Evolutionary conservation across 768 basidiomycete species (phyloP).

Genomic region (Pleurotus pulmonarius): DNA sequence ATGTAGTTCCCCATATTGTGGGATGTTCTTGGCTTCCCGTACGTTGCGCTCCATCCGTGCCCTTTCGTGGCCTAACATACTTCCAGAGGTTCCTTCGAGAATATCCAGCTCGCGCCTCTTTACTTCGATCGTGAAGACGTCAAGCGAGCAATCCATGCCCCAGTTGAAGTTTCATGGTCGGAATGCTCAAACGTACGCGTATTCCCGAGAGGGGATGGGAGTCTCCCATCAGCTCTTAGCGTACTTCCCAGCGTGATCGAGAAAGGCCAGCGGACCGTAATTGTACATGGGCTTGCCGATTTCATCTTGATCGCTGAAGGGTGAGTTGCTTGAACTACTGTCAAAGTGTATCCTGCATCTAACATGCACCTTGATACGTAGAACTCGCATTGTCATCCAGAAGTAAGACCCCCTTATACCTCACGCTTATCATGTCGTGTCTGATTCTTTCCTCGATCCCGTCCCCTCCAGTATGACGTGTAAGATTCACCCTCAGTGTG

Average conservation of each 20-base stretch:
- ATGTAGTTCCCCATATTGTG: slow-evolving; percentile 56
- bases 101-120: slow-evolving; percentile 52
- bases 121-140: slow-evolving; percentile 73
- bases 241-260: slow-evolving; percentile 76
- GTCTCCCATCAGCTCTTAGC: slow-evolving; percentile 57
- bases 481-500: slow-evolving; percentile 11
- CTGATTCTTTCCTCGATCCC: neutral
- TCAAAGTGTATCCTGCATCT: too few relatives aligned
- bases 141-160: slow-evolving; percentile 70
- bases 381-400: slow-evolving; percentile 60
- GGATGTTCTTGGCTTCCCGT: slow-evolving; percentile 86
- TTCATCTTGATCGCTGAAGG: slow-evolving; percentile 74
- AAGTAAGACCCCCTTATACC: slow-evolving; percentile 37
- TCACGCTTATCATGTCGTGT: neutral
- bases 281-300: slow-evolving; percentile 71
- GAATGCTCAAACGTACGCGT: slow-evolving; percentile 61
- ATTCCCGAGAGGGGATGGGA: slow-evolving; percentile 59
- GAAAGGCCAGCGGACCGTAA: slow-evolving; percentile 64
- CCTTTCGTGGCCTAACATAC: neutral
- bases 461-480: slow-evolving; percentile 37
- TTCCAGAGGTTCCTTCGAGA: slow-evolving; percentile 49
- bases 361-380: slow-evolving; percentile 13
- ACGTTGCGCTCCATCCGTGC: slow-evolving; percentile 15
- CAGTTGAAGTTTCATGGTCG: slow-evolving; percentile 52
- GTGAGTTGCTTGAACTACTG: slow-evolving; percentile 28